These are phyloP conservation scores for Mortierella sp. DNA, from an alignment of 371 early-diverging fungal species.

Conservation along the genomic window DNA sequence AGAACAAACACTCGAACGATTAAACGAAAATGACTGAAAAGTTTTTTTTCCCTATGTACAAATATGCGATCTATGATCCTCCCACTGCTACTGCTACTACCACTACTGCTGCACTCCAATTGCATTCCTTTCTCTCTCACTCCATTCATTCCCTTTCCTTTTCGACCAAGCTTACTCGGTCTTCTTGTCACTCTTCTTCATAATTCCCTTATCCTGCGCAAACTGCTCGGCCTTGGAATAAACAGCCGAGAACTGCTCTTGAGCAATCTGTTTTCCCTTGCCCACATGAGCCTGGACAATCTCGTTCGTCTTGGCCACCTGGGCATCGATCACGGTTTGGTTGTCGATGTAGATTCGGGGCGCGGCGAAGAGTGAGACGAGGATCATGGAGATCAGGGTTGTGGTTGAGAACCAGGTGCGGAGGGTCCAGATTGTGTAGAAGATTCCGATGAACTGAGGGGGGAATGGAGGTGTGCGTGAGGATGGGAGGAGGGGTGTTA, in stretches of 20 bases:
- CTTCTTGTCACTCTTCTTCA: conserved; percentile 47
- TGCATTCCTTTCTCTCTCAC: background rate
- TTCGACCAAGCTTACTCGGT: conserved; percentile 18
- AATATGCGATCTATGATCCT: background rate
- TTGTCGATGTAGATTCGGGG: conserved; percentile 69
- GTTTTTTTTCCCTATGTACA: background rate
- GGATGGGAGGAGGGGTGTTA: background rate
- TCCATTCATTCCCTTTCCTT: conserved; percentile 10
- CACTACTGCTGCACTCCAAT: background rate
- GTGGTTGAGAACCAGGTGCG: conserved; percentile 70
- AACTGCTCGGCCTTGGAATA: conserved; percentile 38
- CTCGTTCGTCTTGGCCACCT: conserved; percentile 58
- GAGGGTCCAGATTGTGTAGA: conserved; percentile 69
- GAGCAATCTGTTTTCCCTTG: conserved; percentile 32
- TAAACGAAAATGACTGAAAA: background rate
- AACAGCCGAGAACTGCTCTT: conserved; percentile 24
- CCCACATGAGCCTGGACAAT: conserved; percentile 34
- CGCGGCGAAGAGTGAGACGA: conserved; percentile 61
- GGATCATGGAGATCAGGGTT: conserved; percentile 61
- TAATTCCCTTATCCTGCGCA: conserved; percentile 35
- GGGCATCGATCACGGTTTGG: conserved; percentile 65
- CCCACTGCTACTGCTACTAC: background rate
- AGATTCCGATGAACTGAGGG: conserved; percentile 58
- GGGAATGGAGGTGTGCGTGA: background rate
- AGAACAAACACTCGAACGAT: background rate